These are phyloP conservation scores for Thalassiosira exigua DNA, from an alignment of 352 stramenopile genomes.

Conservation along the genomic window DNA sequence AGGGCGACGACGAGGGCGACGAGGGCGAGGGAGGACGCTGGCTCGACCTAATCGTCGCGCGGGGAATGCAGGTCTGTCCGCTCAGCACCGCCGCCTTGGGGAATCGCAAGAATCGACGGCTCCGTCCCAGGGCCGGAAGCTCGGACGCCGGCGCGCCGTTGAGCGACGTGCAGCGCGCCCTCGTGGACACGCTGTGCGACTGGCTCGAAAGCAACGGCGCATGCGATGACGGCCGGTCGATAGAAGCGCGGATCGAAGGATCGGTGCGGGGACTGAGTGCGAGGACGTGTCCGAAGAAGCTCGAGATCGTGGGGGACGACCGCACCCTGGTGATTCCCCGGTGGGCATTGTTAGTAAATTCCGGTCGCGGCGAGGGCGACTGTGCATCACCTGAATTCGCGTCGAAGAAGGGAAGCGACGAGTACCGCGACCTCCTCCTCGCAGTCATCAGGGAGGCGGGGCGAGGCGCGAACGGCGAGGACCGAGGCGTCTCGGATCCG, in stretches of 20 bases:
- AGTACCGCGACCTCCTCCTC: slow-evolving; percentile 34
- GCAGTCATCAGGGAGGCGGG: neutral
- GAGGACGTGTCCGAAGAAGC: slow-evolving; percentile 61
- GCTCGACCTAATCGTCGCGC: slow-evolving; percentile 12
- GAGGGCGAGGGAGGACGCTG: neutral
- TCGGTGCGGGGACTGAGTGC: slow-evolving; percentile 24
- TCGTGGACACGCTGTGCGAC: slow-evolving; percentile 38
- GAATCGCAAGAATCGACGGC: slow-evolving; percentile 11
- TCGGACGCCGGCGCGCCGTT: neutral
- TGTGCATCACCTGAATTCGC: no score
- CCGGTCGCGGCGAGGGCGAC: no score
- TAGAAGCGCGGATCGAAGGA: slow-evolving; percentile 25
- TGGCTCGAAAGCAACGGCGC: slow-evolving; percentile 9
- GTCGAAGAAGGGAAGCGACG: slow-evolving; percentile 13
- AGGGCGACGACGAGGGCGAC: neutral
- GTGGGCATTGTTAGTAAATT: slow-evolving; percentile 51
- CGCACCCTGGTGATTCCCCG: slow-evolving; percentile 66
- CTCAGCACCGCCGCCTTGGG: slow-evolving; percentile 39
- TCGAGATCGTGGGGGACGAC: slow-evolving; percentile 76
- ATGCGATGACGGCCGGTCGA: slow-evolving; percentile 4
- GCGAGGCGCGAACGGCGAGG: no score
- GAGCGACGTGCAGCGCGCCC: slow-evolving; percentile 35
- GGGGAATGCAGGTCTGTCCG: slow-evolving; percentile 54
- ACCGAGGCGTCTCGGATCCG: no score
- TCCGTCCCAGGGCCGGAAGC: neutral